A percentile compares a stretch with the other conserved stretches of the same genome.
Conservation (phyloP, 2,329 filamentous ascomycete genomes). For the Didymella exigua region DNA sequence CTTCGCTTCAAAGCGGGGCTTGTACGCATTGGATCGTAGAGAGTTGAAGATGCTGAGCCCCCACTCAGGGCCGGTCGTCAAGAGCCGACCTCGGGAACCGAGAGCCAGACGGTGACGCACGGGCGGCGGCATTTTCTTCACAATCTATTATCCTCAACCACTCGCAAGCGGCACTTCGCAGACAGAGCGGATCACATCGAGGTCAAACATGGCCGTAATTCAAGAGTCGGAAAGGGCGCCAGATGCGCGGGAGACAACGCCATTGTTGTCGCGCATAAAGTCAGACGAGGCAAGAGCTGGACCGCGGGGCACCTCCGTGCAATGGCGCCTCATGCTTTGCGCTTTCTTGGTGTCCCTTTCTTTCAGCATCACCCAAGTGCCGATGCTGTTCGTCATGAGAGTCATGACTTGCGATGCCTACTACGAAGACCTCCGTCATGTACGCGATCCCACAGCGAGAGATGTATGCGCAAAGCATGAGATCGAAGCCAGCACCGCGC, state of each 20-base stretch:
- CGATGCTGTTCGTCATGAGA: constrained; percentile 68
- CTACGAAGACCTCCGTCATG: constrained; percentile 61
- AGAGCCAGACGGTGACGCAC: background rate
- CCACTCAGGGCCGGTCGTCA: background rate
- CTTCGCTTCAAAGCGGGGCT: too few species aligned
- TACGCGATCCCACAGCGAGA: constrained; percentile 49
- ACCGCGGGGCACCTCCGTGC: constrained; percentile 22
- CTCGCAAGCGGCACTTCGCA: background rate
- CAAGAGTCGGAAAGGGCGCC: background rate
- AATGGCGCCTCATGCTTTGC: constrained; percentile 59
- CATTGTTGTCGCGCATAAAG: constrained; percentile 21
- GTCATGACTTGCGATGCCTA: constrained; percentile 75
- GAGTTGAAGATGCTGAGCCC: background rate
- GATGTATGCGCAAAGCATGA: constrained; percentile 65
- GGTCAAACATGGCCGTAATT: background rate
- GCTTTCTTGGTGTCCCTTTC: constrained; percentile 64
- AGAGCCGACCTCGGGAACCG: background rate
- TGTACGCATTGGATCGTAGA: too few species aligned
- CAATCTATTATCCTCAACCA: background rate
- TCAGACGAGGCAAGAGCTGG: constrained; percentile 18
- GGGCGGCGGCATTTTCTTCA: background rate
- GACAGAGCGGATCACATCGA: background rate
- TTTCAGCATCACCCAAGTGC: constrained; percentile 58
- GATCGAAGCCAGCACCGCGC: constrained; percentile 69
- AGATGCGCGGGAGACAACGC: constrained; percentile 21